Conservation (phyloP, 116 monocot genomes). For the Dioscorea cayenensis region DNA sequence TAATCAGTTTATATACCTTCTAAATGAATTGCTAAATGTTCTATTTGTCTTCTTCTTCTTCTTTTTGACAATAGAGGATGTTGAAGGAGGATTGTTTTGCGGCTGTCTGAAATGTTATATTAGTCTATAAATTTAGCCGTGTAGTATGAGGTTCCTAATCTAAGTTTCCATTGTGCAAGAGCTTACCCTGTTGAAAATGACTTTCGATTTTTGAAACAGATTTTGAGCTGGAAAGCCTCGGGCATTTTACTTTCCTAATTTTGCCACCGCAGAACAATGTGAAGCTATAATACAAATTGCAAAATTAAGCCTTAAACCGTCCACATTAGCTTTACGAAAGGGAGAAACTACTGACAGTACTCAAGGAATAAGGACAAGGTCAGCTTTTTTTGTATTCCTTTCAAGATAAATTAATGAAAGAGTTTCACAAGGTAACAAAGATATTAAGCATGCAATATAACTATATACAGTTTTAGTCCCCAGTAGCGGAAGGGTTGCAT, state of each 20-base stretch:
- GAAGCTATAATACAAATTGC: slow-evolving; percentile 48
- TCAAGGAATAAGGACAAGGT: slow-evolving; percentile 93
- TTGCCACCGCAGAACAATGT: slow-evolving; percentile 75
- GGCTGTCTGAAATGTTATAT: neutral
- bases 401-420: neutral
- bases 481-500: too few species aligned
- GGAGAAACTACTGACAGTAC: slow-evolving; percentile 85
- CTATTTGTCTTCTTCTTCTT: too few species aligned
- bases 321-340: slow-evolving; percentile 67
- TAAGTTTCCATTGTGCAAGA: neutral
- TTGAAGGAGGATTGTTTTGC: neutral
- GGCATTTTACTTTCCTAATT: slow-evolving; percentile 84
- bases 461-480: too few species aligned
- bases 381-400: neutral
- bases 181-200: neutral
- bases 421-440: neutral
- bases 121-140: neutral
- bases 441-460: neutral
- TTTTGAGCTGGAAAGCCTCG: slow-evolving; percentile 95
- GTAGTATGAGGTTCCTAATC: neutral
- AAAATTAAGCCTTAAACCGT: slow-evolving; percentile 59
- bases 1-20: too few species aligned
- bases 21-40: too few species aligned
- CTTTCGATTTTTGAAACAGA: slow-evolving; percentile 19
- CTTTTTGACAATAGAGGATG: too few species aligned